Evolutionary conservation across 768 basidiomycete genomes (phyloP), one percentile per base, ranked within the genome.

Genomic region (Boletus subparvulus): DNA sequence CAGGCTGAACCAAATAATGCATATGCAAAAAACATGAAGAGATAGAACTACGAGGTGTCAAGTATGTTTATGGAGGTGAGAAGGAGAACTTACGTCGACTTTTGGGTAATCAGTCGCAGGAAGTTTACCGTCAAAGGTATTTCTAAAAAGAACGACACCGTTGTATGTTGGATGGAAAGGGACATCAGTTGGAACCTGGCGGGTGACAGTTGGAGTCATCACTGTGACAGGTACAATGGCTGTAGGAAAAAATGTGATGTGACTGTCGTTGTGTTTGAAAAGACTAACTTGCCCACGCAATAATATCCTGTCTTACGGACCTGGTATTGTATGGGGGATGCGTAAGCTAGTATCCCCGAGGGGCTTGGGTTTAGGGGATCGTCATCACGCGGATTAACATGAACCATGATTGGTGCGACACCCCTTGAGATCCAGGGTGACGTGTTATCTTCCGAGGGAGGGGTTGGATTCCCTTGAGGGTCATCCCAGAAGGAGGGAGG

Each of bases 21-120:
- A 70, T 98, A 98, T n/a, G 87, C 74, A 39, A 94, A 65, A 71
- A 91, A 90, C 82, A 98, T 86, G 24, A 73, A 71, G 53, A 94
- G 82, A 74, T 97, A 97, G 73, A 97, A 97, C 94, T 95, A 39
- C 28, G 41, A 11, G 12, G 11, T 2, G 30, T 54, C 1, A 48
- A 43, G 36, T 39, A 19, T 33, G 42, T 32, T 28, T 26, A 48
- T 41, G 17, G 52, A 40, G 62, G 24, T 19, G 44, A 49, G 24
- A 19, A 46, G 19, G 46, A n/a, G 10, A 35, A 71, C 91, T 65
- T 70, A 97, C 94, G 55, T 84, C 88, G 70, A 98, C 91, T 84
- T 98, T 98, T 12, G 97, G 97, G 72, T 98, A 97, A 70, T 99
- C 97, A 6, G 90, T 83, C 7, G 95, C 94, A 13, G 96, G 83